phyloP scores from a whole-genome alignment of 345 rosid species.

The Triadica sebifera region DNA sequence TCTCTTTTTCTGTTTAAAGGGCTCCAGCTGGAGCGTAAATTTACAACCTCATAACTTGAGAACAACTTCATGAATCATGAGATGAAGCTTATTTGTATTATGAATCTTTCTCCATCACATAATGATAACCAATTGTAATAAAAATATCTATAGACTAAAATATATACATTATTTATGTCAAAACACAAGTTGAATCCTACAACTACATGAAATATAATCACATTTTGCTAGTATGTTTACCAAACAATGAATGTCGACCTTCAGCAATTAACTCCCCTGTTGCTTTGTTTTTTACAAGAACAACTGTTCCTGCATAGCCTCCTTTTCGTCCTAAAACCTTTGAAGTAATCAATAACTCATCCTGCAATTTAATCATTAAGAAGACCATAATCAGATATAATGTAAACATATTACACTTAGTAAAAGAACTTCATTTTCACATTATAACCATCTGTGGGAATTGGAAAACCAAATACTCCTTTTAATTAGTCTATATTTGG shows the following conservation, averaged over 20 bases:
- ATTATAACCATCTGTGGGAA: not conserved
- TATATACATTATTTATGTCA: not conserved
- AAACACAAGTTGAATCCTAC: not conserved
- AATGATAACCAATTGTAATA: no score
- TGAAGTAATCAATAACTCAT: conserved; percentile 76
- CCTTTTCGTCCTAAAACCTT: conserved; percentile 69
- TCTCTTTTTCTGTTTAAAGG: no score
- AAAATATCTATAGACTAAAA: no score
- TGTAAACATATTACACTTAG: not conserved
- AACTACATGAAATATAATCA: conserved; percentile 22
- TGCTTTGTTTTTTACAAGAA: conserved; percentile 62
- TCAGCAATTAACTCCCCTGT: conserved; percentile 85
- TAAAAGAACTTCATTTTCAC: not conserved
- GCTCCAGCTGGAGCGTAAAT: no score
- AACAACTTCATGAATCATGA: not conserved
- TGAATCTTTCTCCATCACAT: not conserved
- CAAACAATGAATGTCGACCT: conserved; percentile 89
- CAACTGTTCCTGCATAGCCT: conserved; percentile 60
- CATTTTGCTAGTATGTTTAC: conserved; percentile 64
- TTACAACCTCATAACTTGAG: no score
- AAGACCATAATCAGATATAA: not conserved
- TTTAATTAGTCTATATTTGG: not conserved
- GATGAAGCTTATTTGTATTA: not conserved
- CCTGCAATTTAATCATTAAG: conserved; percentile 40
- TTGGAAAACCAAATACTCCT: not conserved